phyloP scores from a whole-genome alignment of 2,329 filamentous ascomycete species.

The Blastomyces silverae region DNA sequence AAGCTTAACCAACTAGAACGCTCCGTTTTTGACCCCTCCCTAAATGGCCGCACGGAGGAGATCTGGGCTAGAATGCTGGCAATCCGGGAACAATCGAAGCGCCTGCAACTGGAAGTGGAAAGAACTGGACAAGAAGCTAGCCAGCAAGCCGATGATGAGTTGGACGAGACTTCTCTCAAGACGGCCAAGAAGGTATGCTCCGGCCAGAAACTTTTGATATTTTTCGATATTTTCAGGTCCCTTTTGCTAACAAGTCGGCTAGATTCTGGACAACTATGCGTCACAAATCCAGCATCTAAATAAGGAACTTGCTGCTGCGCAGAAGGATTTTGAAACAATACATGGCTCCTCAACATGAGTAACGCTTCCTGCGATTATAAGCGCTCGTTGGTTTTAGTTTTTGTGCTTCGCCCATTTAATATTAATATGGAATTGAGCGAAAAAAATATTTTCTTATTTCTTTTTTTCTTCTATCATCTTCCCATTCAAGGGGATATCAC shows the following conservation, averaged over 20 bases:
- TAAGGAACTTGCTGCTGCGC: conserved; percentile 54
- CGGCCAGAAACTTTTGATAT: background rate
- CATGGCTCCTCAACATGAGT: conserved; percentile 34
- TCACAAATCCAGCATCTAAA: conserved; percentile 51
- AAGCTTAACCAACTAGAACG: conserved; percentile 54
- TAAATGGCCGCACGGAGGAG: conserved; percentile 56
- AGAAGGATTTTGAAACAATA: conserved; percentile 54
- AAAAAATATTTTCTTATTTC: background rate
- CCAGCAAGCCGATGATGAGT: conserved; percentile 39
- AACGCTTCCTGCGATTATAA: conserved; percentile 19
- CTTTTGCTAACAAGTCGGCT: conserved; percentile 11
- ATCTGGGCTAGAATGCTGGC: conserved; percentile 62
- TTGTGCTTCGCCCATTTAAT: conserved; percentile 5
- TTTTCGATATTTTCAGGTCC: background rate
- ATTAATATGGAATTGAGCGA: conserved; percentile 6
- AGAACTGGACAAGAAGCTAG: conserved; percentile 41
- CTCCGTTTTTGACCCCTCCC: conserved; percentile 53
- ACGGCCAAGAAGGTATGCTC: conserved; percentile 53
- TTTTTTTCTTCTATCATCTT: conserved; percentile 1
- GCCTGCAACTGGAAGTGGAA: conserved; percentile 55
- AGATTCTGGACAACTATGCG: conserved; percentile 48
- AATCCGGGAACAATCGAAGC: conserved; percentile 53
- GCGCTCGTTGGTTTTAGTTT: conserved; percentile 9
- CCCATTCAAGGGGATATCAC: background rate
- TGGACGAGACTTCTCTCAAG: conserved; percentile 55